Percentiles rank a stretch among this genome's conserved stretches.
phyloP scores from a whole-genome alignment of 139 green algal genomes.

The Chlorella sp. region DNA sequence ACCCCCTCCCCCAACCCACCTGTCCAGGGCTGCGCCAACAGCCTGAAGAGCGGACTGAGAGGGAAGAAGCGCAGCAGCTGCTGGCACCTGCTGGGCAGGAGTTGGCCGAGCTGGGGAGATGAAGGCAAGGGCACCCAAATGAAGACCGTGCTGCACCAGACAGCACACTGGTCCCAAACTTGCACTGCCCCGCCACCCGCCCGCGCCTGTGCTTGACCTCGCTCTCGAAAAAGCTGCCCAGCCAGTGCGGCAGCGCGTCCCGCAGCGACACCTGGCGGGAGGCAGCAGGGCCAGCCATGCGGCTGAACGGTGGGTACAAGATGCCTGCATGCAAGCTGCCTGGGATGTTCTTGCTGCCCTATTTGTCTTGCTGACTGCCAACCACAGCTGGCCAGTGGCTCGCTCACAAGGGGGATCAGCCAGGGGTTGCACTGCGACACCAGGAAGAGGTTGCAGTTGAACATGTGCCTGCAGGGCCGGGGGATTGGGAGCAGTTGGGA shows the following conservation, averaged over 20 bases:
- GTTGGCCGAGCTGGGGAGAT: too few species aligned
- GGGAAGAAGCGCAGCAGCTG: slow-evolving; percentile 81
- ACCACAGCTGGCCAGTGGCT: slow-evolving; percentile 45
- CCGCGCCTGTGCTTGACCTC: slow-evolving; percentile 88
- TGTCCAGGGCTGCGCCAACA: slow-evolving; percentile 88
- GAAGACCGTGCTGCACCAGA: too few species aligned
- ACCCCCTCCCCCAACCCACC: too few species aligned
- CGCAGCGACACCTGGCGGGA: too few species aligned
- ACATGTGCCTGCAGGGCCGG: slow-evolving; percentile 70
- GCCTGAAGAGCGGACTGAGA: slow-evolving; percentile 71
- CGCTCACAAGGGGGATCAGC: slow-evolving; percentile 82
- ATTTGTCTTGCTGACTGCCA: too few species aligned
- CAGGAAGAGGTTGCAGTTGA: slow-evolving; percentile 92
- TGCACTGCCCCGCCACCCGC: background rate
- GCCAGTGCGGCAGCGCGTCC: slow-evolving; percentile 56
- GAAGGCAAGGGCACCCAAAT: too few species aligned
- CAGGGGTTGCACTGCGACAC: slow-evolving; percentile 86
- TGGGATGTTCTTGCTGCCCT: too few species aligned
- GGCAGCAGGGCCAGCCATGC: too few species aligned
- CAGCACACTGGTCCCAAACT: background rate
- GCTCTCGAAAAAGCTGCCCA: slow-evolving; percentile 75
- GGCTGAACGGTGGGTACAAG: too few species aligned
- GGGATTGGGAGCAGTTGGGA: too few species aligned
- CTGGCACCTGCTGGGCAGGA: slow-evolving; percentile 4
- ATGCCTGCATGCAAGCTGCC: too few species aligned